phyloP scores from a whole-genome alignment of 345 rosid species.

The Dimocarpus longan region DNA sequence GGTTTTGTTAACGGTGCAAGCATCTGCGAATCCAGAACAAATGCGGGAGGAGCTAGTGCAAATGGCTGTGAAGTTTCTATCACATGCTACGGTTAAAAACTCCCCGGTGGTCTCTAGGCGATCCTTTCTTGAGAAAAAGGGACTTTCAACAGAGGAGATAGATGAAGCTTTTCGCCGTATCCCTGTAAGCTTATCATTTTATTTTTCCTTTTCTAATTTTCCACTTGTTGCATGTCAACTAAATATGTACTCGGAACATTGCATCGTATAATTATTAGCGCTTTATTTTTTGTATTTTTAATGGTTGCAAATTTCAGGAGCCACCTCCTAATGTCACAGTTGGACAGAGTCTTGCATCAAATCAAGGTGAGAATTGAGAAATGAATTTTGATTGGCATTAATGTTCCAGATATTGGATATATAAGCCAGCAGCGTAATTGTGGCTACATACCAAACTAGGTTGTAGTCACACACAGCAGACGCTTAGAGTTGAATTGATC shows the following conservation, averaged over 20 bases:
- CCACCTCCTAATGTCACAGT: background rate
- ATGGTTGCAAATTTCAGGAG: constrained; percentile 21
- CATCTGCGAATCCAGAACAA: constrained; percentile 13
- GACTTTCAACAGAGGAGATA: constrained; percentile 32
- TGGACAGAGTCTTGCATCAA: constrained; percentile 8
- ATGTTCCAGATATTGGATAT: constrained; percentile 7
- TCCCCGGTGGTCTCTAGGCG: constrained; percentile 23
- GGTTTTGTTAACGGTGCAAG: background rate
- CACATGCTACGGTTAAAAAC: constrained; percentile 25
- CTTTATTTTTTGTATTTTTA: background rate
- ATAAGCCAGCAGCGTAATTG: background rate
- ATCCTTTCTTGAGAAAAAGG: constrained; percentile 38
- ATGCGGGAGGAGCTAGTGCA: constrained; percentile 33
- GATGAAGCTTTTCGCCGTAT: constrained; percentile 33
- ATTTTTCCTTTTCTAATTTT: background rate
- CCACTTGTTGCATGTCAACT: background rate
- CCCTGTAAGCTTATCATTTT: constrained; percentile 26
- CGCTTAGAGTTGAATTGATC: background rate
- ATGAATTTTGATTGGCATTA: background rate
- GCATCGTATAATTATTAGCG: background rate
- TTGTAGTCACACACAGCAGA: background rate
- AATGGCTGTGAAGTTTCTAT: constrained; percentile 35
- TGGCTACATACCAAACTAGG: background rate
- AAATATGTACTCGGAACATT: background rate
- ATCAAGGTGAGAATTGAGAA: constrained; percentile 23